These are phyloP conservation scores for Boletus tomentosulus DNA, from an alignment of 768 basidiomycete genomes.

Conservation along the genomic window DNA sequence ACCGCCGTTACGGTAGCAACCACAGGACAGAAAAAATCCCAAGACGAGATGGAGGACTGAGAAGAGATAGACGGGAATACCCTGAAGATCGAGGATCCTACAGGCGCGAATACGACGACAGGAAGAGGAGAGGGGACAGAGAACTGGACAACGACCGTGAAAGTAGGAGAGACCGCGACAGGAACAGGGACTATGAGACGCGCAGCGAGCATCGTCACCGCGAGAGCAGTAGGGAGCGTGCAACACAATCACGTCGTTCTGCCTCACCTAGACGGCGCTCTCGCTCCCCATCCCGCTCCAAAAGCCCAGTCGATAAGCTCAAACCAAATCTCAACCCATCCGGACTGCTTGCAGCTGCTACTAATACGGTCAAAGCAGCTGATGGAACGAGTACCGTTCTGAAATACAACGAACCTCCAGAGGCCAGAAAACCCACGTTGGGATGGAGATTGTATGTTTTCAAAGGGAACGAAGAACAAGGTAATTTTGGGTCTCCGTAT, in stretches of 20 bases:
- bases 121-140: constrained; percentile 13
- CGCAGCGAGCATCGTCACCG: constrained; percentile 24
- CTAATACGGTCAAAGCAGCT: constrained; percentile 77
- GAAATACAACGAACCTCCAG: constrained; percentile 98
- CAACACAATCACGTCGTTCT: constrained; percentile 45
- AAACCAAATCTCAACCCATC: constrained; percentile 91
- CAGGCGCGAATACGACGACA: constrained; percentile 19
- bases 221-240: constrained; percentile 29
- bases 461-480: constrained; percentile 89
- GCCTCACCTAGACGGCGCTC: constrained; percentile 47
- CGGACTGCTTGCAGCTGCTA: constrained; percentile 92
- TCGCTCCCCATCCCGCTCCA: constrained; percentile 40
- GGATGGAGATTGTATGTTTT: constrained; percentile 98
- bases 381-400: constrained; percentile 81
- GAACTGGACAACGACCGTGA: constrained; percentile 9
- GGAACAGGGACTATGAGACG: constrained; percentile 39
- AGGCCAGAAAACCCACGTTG: constrained; percentile 85
- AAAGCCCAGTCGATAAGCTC: constrained; percentile 49
- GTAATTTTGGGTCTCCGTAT: constrained; percentile 44
- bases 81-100: constrained; percentile 16
- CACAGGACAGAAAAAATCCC: constrained; percentile 11
- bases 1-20: constrained; percentile 14
- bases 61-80: constrained; percentile 16
- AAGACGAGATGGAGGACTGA: constrained; percentile 21
- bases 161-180: too few relatives aligned